These are phyloP conservation scores for Debaryomycetaceae sp. DNA, from an alignment of 1,139 yeast species.

Conservation along the genomic window DNA sequence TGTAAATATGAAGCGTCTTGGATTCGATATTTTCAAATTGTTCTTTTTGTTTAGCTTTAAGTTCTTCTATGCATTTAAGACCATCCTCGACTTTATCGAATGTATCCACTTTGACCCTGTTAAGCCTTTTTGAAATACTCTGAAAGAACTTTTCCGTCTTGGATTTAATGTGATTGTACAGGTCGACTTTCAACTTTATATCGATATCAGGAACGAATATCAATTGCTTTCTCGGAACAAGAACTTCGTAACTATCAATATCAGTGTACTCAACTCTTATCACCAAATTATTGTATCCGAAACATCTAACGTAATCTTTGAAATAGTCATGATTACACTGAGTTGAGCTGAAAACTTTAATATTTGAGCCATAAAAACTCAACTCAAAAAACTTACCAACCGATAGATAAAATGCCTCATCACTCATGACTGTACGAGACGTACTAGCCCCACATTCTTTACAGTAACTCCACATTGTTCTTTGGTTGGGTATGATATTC, in stretches of 20 bases:
- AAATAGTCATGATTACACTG: slow-evolving; percentile 75
- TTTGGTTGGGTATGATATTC: slow-evolving; percentile 23
- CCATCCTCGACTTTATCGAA: slow-evolving; percentile 74
- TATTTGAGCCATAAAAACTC: slow-evolving; percentile 69
- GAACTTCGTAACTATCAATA: slow-evolving; percentile 73
- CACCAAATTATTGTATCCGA: slow-evolving; percentile 77
- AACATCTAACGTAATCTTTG: slow-evolving; percentile 76
- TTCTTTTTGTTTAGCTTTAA: slow-evolving; percentile 50
- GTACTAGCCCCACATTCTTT: slow-evolving; percentile 72
- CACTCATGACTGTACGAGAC: slow-evolving; percentile 83
- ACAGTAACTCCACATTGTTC: slow-evolving; percentile 92
- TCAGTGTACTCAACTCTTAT: slow-evolving; percentile 74
- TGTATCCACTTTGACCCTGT: slow-evolving; percentile 78
- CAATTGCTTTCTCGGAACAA: slow-evolving; percentile 71
- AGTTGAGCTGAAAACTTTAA: slow-evolving; percentile 23
- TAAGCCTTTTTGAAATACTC: slow-evolving; percentile 68
- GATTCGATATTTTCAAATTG: slow-evolving; percentile 49
- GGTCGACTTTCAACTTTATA: slow-evolving; percentile 64
- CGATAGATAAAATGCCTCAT: slow-evolving; percentile 84
- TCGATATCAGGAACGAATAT: slow-evolving; percentile 74
- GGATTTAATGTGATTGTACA: slow-evolving; percentile 50
- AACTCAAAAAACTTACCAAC: slow-evolving; percentile 91
- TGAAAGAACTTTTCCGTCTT: slow-evolving; percentile 64
- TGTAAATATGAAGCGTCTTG: slow-evolving; percentile 52
- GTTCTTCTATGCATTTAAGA: slow-evolving; percentile 50